phyloP scores from a whole-genome alignment of 768 basidiomycete genomes.

The Tylopilus sp. region DNA sequence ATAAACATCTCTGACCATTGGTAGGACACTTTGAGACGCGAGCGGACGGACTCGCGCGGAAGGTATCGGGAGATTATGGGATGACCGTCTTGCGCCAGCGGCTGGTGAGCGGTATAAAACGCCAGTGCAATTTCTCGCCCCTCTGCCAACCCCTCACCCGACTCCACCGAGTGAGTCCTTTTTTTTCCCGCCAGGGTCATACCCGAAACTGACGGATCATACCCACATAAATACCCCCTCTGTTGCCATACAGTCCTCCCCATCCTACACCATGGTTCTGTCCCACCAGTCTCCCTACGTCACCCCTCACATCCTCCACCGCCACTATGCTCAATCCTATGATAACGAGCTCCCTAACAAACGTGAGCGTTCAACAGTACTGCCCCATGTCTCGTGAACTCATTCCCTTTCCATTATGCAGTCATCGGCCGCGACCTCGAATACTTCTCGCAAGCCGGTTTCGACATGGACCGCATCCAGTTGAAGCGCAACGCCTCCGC shows the following conservation, averaged over 20 bases:
- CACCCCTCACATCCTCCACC: conserved; percentile 87
- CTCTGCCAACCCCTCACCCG: conserved; percentile 2
- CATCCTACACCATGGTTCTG: conserved; percentile 52
- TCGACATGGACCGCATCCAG: conserved; percentile 97
- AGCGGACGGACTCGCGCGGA: conserved; percentile 22
- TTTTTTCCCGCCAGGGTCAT: conserved; percentile 3
- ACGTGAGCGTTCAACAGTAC: conserved; percentile 42
- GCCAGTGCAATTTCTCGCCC: conserved; percentile 2
- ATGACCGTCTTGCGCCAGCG: conserved; percentile 26
- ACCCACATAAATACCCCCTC: conserved; percentile 7
- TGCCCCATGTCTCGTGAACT: conserved; percentile 4
- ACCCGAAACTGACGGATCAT: conserved; percentile 29
- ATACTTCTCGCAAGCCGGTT: conserved; percentile 98
- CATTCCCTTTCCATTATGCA: conserved; percentile 32
- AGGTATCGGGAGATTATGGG: conserved; percentile 31
- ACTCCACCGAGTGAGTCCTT: conserved; percentile 19
- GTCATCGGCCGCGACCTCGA: conserved; percentile 92
- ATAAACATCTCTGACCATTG: background rate
- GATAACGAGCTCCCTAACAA: conserved; percentile 60
- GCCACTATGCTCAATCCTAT: conserved; percentile 72
- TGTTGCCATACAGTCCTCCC: background rate
- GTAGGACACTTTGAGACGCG: background rate
- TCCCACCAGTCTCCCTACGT: conserved; percentile 79
- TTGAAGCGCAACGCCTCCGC: conserved; percentile 91
- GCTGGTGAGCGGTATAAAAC: conserved; percentile 28